phyloP scores from a whole-genome alignment of 306 rosid species.

The barrel medic (Medicago truncatula) region DNA sequence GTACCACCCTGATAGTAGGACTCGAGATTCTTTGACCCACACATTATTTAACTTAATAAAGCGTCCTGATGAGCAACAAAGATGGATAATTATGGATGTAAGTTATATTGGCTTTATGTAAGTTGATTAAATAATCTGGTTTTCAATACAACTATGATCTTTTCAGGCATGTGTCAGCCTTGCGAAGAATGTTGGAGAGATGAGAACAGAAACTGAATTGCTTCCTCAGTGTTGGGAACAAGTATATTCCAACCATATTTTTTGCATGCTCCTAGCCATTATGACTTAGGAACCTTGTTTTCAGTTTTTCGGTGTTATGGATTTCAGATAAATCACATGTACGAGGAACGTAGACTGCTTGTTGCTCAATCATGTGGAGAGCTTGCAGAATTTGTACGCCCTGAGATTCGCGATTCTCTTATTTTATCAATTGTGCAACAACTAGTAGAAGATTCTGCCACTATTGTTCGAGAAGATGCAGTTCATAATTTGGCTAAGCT shows the following conservation, averaged over 20 bases:
- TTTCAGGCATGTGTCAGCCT: slow-evolving; percentile 94
- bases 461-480: slow-evolving; percentile 96
- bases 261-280: no score
- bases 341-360: slow-evolving; percentile 97
- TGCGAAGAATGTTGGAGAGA: slow-evolving; percentile 93
- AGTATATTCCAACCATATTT: slow-evolving; percentile 46
- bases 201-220: slow-evolving; percentile 98
- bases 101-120: no score
- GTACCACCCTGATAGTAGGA: slow-evolving; percentile 93
- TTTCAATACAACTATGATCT: background rate
- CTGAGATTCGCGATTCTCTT: slow-evolving; percentile 97
- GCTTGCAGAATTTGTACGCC: slow-evolving; percentile 95
- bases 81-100: slow-evolving; percentile 95
- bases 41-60: slow-evolving; percentile 95
- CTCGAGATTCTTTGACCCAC: slow-evolving; percentile 96
- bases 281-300: background rate
- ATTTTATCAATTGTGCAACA: slow-evolving; percentile 94
- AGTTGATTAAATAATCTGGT: no score
- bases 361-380: slow-evolving; percentile 99
- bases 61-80: slow-evolving; percentile 96
- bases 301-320: slow-evolving; percentile 41
- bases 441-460: slow-evolving; percentile 89
- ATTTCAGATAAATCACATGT: slow-evolving; percentile 85
- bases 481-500: slow-evolving; percentile 92
- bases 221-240: slow-evolving; percentile 99